Evolutionary conservation across 805 yeast genomes (phyloP).

Genomic region (Zygotorulaspora florentina): DNA sequence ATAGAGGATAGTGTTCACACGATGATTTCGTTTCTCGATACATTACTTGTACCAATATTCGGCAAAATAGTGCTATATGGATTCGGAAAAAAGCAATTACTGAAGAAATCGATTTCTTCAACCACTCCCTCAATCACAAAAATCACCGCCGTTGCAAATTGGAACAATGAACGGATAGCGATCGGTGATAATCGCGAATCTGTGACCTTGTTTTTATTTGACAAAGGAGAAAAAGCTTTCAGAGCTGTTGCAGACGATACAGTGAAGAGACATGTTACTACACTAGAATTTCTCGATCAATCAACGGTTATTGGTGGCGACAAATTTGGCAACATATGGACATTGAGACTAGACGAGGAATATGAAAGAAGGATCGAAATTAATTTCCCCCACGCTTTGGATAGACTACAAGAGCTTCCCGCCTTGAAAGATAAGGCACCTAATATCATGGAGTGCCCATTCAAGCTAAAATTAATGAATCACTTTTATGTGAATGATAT

Average conservation of each 20-base stretch:
- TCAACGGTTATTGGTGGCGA: slow-evolving; percentile 82
- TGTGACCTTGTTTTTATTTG: slow-evolving; percentile 51
- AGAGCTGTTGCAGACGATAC: slow-evolving; percentile 67
- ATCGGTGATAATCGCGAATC: slow-evolving; percentile 73
- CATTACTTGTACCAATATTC: slow-evolving; percentile 55
- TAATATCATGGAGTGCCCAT: slow-evolving; percentile 37
- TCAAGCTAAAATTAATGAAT: slow-evolving; percentile 46
- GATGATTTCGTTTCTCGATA: slow-evolving; percentile 53
- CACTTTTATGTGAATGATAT: slow-evolving; percentile 71
- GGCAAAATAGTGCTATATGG: slow-evolving; percentile 57
- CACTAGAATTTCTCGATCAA: slow-evolving; percentile 59
- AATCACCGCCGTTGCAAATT: slow-evolving; percentile 48
- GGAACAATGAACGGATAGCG: slow-evolving; percentile 55
- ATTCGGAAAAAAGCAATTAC: slow-evolving; percentile 72
- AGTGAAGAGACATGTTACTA: slow-evolving; percentile 61
- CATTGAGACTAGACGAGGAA: slow-evolving; percentile 55
- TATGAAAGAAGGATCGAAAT: slow-evolving; percentile 34
- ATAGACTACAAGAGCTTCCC: slow-evolving; percentile 8
- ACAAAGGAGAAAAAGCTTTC: slow-evolving; percentile 46
- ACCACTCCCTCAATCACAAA: slow-evolving; percentile 42
- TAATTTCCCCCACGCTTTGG: slow-evolving; percentile 6
- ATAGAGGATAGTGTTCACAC: slow-evolving; percentile 47
- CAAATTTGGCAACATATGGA: slow-evolving; percentile 74
- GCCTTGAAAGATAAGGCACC: slow-evolving; percentile 13
- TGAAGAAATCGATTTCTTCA: slow-evolving; percentile 55